Evolutionary conservation across 1,139 yeast genomes (phyloP).

Genomic region (Geotrichum reessii): DNA sequence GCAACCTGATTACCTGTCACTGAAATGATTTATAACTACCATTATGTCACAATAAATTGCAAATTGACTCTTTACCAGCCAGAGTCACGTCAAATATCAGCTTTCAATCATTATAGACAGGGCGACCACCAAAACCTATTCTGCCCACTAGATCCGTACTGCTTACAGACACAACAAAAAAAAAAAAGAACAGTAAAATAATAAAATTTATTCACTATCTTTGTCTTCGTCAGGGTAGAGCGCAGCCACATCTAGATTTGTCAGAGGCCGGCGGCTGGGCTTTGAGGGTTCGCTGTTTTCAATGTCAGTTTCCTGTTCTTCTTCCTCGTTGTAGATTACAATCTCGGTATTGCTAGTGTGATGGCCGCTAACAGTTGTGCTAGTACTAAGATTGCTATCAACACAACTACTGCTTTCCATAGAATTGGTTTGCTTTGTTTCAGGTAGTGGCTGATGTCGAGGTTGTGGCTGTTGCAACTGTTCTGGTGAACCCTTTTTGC

Average conservation of each 20-base stretch:
- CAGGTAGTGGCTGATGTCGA: neutral
- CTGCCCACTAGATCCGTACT: too few species aligned
- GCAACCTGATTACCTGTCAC: too few species aligned
- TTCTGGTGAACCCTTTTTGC: neutral
- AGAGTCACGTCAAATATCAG: too few species aligned
- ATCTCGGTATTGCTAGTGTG: constrained; percentile 22
- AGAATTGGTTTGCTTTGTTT: neutral
- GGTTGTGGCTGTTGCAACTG: neutral
- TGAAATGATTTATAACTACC: too few species aligned
- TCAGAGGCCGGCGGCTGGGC: constrained; percentile 20
- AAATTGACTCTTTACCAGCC: too few species aligned
- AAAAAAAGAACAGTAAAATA: too few species aligned
- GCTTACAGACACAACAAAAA: too few species aligned
- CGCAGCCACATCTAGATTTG: neutral
- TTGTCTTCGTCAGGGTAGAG: neutral
- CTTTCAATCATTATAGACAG: too few species aligned
- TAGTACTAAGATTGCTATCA: neutral
- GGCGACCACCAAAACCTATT: too few species aligned
- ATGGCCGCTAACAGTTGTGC: neutral
- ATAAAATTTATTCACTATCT: neutral
- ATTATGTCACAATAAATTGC: too few species aligned
- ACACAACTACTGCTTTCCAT: neutral
- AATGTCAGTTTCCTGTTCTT: constrained; percentile 19
- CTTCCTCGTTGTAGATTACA: constrained; percentile 23
- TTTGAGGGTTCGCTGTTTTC: constrained; percentile 19